Base-by-base conservation (phyloP, 768 basidiomycete species). In the Pisolithus tinctorius region DNA sequence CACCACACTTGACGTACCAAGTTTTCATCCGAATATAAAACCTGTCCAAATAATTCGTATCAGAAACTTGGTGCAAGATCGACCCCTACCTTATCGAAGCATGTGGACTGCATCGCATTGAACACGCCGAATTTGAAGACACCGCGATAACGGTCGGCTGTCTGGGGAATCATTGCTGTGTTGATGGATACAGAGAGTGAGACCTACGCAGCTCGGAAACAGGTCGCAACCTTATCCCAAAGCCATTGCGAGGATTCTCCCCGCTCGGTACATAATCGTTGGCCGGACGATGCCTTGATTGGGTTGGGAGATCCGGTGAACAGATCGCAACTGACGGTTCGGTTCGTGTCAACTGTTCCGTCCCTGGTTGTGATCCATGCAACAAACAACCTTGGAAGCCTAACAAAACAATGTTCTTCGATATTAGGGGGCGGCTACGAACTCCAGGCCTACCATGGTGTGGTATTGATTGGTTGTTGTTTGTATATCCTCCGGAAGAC, bases 81-180 rank as follows among this genome's bases (percentile, higher is more conserved):
- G 17, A 4, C 6, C 63, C 81, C 51, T 61, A 92, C 93, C 56
- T 77, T 75, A 45, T 87, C 79, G 56, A 88, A 90, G 63, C 89
- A 93, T 27, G 74, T 75, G 13, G 88, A 91, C 59, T 99, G 95
- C 20, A 97, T 81, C 3, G 86, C 84, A 63, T 98, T 98, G 74
- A 97, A 97, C 3, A 86, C 80, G 0, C 83, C 83, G 57, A 94
- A 96, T 60, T 87, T 88, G 78, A 94, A 96, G 2, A 92, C 71
- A 0, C 76, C 72, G 14, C 88, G 81, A 66, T 86, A 93, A 14
- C 83, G 75, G 61, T 93, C 88, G 47, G 91, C 94, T 95, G 57
- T 8, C 42, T n/a, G 23, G 42, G 14, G 53, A 29, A 37, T 55
- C n/a, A 34, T 54, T 55, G 44, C 52, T 53, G 47, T 47, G n/a